phyloP scores from a whole-genome alignment of 148 eudicot species.

The Persicaria maculosa region DNA sequence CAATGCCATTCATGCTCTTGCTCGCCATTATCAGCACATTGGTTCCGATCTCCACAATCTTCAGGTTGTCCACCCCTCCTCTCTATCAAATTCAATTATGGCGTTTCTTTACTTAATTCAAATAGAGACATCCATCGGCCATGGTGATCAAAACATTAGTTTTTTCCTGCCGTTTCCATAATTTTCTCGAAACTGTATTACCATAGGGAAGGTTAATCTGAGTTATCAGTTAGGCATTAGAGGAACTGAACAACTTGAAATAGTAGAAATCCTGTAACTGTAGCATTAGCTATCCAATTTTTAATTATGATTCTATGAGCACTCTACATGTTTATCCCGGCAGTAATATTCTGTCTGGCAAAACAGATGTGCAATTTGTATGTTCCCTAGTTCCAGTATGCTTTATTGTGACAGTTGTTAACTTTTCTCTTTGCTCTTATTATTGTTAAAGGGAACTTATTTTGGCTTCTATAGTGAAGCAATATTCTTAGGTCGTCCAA shows the following conservation, averaged over 20 bases:
- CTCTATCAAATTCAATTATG: background rate
- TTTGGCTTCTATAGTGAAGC: background rate
- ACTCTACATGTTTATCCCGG: background rate
- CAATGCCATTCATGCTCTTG: slow-evolving; percentile 66
- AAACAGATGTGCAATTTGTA: background rate
- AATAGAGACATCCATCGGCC: background rate
- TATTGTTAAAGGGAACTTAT: background rate
- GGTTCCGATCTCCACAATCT: slow-evolving; percentile 10
- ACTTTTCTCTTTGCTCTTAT: background rate
- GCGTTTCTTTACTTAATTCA: background rate
- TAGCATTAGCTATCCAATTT: no score
- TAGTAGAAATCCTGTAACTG: no score
- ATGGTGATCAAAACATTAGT: background rate
- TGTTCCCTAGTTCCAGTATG: background rate
- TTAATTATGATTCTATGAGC: no score
- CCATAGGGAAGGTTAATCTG: background rate
- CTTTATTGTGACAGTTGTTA: background rate
- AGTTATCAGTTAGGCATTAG: no score
- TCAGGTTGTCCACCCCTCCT: background rate
- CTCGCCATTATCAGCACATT: slow-evolving; percentile 34
- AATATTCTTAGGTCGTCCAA: background rate
- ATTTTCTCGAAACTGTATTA: background rate
- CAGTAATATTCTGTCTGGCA: background rate
- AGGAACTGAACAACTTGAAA: no score
- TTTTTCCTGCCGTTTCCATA: slow-evolving; percentile 2